Evolutionary conservation across 1,139 yeast genomes (phyloP), one percentile per base, ranked within the genome.

Genomic region (Taiozyma sp.): DNA sequence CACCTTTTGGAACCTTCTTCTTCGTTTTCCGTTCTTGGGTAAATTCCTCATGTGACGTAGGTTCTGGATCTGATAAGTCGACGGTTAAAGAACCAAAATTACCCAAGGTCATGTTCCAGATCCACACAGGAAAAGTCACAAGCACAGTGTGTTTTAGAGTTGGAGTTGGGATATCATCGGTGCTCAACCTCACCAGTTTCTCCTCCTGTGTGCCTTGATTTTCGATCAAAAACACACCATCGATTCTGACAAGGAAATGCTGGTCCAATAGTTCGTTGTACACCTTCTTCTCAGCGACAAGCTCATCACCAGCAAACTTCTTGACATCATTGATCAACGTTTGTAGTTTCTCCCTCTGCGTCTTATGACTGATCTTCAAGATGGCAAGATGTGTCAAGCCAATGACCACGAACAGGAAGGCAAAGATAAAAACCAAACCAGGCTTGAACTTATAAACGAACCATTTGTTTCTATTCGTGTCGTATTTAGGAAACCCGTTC

Each of bases 401-500:
- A 32, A 77, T 70, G 26, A 86, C 54, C 1, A 78, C 46, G 49
- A 71, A 77, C 47, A 85, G 64, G 41, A 83, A 70, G 1, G 72
- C 56, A 21, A 82, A 55, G 0, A 88, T 81, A 49, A 81, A 69
- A 3, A 73, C 53, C 3, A 88, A 59, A 42, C 76, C 73, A 9
- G 88, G 89, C 49, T 80, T 75, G 66, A 80, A 84, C 44, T 78
- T 68, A 56, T 78, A 79, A 49, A 70, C 72, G 63, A 78, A 81
- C 39, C 56, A 48, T 22, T 47, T 46, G 0, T 75, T 79, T 2
- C 78, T 70, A 0, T 78, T 80, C 52, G 78, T 81, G 14, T 37
- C 41, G 80, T 88, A 88, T 53, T 76, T 76, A 6, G 99, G 99
- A 68, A 93, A 93, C 4, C 99, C 99, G 58, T 83, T 80, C 41